phyloP scores from a whole-genome alignment of 768 basidiomycete species.

The Boletus reticuloceps region DNA sequence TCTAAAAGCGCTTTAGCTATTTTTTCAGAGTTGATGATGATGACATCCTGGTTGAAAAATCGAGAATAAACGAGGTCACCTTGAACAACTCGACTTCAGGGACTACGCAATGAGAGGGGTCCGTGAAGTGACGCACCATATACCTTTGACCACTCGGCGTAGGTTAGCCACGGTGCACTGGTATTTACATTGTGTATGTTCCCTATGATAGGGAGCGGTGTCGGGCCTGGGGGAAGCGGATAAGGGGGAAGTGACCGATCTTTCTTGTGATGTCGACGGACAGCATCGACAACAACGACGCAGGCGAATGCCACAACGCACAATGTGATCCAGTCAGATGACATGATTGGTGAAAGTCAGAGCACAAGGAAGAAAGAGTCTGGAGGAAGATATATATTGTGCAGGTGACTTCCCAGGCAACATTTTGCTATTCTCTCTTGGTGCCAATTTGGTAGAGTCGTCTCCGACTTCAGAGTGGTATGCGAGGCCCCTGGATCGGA shows the following conservation, averaged over 20 bases:
- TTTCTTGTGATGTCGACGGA: background rate
- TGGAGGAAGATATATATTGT: background rate
- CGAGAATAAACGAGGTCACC: conserved; percentile 14
- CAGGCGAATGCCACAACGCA: background rate
- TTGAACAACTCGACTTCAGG: background rate
- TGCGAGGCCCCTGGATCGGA: too few relatives aligned
- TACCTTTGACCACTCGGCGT: conserved; percentile 10
- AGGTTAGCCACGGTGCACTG: conserved; percentile 12
- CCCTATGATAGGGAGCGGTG: conserved; percentile 15
- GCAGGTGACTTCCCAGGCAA: background rate
- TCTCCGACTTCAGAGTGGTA: too few relatives aligned
- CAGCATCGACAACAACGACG: background rate
- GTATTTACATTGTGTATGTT: conserved; percentile 9
- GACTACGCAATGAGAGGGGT: background rate
- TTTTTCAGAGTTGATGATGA: conserved; percentile 15
- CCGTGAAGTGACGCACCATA: conserved; percentile 2
- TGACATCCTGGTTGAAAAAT: conserved; percentile 9
- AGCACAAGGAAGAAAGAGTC: background rate
- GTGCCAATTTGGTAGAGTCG: too few relatives aligned
- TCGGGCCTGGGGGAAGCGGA: conserved; percentile 12
- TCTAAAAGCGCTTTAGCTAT: conserved; percentile 14
- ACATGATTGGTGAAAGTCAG: background rate
- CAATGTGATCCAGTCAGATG: background rate
- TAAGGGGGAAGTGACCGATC: background rate
- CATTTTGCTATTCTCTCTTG: too few relatives aligned